A percentile compares a stretch with the other conserved stretches of the same genome.
Conservation (phyloP, 352 stramenopile species). For the Phytopythium cucurbitacearum region DNA sequence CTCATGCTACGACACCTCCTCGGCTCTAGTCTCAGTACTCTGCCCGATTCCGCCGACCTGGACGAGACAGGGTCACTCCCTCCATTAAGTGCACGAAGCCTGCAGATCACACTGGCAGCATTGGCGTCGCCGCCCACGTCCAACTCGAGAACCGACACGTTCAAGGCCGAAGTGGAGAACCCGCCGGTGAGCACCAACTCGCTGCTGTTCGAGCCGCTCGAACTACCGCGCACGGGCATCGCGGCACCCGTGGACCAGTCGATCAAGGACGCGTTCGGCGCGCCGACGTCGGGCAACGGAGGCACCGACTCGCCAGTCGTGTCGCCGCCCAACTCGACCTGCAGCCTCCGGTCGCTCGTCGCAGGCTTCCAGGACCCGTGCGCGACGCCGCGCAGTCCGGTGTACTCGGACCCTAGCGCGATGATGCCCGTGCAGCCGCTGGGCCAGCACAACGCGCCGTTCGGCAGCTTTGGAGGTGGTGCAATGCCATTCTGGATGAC, state of each 20-base stretch:
- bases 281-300: neutral
- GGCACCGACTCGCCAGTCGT: constrained; percentile 6
- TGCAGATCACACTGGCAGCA: constrained; percentile 6
- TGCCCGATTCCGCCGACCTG: neutral
- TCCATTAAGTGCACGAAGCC: constrained; percentile 3
- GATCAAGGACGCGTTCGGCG: constrained; percentile 21
- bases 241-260: constrained; percentile 6
- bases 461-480: constrained; percentile 1
- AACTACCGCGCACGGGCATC: constrained; percentile 16
- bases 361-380: constrained; percentile 3
- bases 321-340: constrained; percentile 6
- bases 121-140: constrained; percentile 6
- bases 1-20: constrained; percentile 45
- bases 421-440: constrained; percentile 29
- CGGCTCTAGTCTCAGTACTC: constrained; percentile 1
- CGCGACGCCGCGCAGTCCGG: constrained; percentile 6
- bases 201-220: constrained; percentile 30
- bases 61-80: constrained; percentile 5
- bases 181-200: constrained; percentile 15
- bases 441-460: constrained; percentile 2
- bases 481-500: constrained; percentile 4
- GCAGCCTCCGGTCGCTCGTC: constrained; percentile 1
- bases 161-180: constrained; percentile 1
- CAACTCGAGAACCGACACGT: neutral
- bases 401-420: constrained; percentile 13